A percentile compares a stretch with the other conserved stretches of the same genome.
Conservation (phyloP, 257 asterid genomes). For the Scutellaria galericulata region DNA sequence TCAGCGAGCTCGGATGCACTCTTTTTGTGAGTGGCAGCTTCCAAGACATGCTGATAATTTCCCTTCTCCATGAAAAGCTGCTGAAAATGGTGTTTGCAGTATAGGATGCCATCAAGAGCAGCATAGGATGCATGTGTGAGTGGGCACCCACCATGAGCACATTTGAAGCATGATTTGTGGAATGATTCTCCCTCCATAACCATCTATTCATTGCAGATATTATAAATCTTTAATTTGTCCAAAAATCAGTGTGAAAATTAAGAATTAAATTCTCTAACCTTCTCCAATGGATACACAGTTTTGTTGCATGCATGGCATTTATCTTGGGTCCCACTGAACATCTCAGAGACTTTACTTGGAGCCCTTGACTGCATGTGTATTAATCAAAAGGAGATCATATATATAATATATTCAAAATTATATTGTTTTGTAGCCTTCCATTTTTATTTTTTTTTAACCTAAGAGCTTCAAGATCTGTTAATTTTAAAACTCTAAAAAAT, state of each 20-base stretch:
- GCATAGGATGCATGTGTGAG: slow-evolving; percentile 70
- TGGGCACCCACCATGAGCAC: slow-evolving; percentile 69
- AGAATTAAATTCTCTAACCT: slow-evolving; percentile 41
- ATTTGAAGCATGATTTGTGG: slow-evolving; percentile 68
- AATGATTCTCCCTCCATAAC: slow-evolving; percentile 69
- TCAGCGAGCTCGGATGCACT: slow-evolving; percentile 33
- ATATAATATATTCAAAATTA: neutral
- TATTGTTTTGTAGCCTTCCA: neutral
- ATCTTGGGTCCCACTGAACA: slow-evolving; percentile 81
- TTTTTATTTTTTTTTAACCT: neutral
- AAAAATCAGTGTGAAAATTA: no score
- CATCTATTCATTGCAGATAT: slow-evolving; percentile 38
- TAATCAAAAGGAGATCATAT: neutral
- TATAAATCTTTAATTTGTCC: neutral
- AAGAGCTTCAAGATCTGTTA: no score
- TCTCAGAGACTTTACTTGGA: slow-evolving; percentile 74
- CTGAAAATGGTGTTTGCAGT: slow-evolving; percentile 71
- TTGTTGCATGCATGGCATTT: slow-evolving; percentile 78
- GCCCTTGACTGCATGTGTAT: slow-evolving; percentile 46
- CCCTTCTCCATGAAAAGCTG: slow-evolving; percentile 76
- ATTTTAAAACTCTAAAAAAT: no score
- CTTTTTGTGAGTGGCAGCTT: slow-evolving; percentile 45
- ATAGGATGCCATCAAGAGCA: slow-evolving; percentile 59
- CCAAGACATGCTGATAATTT: slow-evolving; percentile 63
- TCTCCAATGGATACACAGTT: slow-evolving; percentile 83